Evolutionary conservation across 257 asterid genomes (phyloP), one percentile per base, ranked within the genome.

Genomic region (Rehmannia glutinosa): DNA sequence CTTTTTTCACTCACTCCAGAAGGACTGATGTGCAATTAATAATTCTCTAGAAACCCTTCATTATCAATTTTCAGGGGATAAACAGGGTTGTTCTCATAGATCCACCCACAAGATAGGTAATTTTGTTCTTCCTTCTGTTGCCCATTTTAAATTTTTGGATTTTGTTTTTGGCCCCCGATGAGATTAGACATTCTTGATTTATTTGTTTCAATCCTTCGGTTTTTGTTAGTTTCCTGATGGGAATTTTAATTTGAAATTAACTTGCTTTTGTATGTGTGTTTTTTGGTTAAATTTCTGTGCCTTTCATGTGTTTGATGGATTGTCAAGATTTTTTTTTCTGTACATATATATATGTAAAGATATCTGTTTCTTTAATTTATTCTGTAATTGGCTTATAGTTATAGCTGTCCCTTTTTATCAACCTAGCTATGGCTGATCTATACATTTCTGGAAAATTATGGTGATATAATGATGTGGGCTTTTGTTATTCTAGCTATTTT

Each of bases 391-490:
- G n/a, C n/a, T n/a, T n/a, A n/a, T n/a, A n/a, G n/a, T n/a, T n/a
- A n/a, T n/a, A n/a, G n/a, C n/a, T n/a, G n/a, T n/a, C n/a, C n/a
- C n/a, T n/a, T n/a, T n/a, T n/a, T n/a, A n/a, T n/a, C n/a, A n/a
- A n/a, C n/a, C n/a, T n/a, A n/a, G n/a, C n/a, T n/a, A n/a, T 41
- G 33, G 38, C 67, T 23, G 50, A 71, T 62, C 65, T 16, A 23
- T 54, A 17, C 2, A 47, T 46, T 17, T 52, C 32, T 71, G 38
- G 71, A 5, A 17, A 70, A 28, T 43, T 33, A 2, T 19, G 19
- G 23, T n/a, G 23, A 4, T 17, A 9, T 52, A 25, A 25, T 50
- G 23, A 27, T 59, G 45, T 41, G 76, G 47, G 60, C 42, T 27
- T 6, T n/a, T 70, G 41, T 33, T 36, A 49, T 55, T 52, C 19